Conservation (phyloP, 106 monocot genomes). For the Dioscorea zingiberensis region DNA sequence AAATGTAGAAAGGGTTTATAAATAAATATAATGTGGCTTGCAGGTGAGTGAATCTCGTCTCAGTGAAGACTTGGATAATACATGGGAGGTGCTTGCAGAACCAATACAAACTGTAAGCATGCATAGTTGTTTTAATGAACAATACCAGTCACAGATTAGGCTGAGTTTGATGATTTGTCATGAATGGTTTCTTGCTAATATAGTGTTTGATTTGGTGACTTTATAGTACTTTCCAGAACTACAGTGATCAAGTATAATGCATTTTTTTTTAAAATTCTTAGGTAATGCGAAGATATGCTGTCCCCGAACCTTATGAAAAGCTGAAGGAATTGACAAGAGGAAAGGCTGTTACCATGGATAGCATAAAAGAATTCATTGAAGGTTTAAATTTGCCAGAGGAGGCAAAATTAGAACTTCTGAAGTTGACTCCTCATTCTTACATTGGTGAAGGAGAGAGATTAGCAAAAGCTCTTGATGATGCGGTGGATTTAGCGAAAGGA, state of each 20-base stretch:
- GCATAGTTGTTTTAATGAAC: too few relatives aligned
- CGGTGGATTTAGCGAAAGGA: slow-evolving; percentile 21
- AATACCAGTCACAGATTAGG: too few relatives aligned
- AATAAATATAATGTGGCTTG: not conserved
- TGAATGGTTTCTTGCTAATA: too few relatives aligned
- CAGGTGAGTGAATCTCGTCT: slow-evolving; percentile 89
- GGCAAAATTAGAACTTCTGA: slow-evolving; percentile 47
- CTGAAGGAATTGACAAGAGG: slow-evolving; percentile 94
- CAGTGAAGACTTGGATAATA: slow-evolving; percentile 75
- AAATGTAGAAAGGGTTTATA: not conserved
- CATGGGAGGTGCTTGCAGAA: slow-evolving; percentile 98
- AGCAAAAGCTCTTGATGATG: slow-evolving; percentile 43
- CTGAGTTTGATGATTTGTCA: too few relatives aligned
- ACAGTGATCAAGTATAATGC: too few relatives aligned
- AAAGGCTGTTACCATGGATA: slow-evolving; percentile 59
- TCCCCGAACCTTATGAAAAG: slow-evolving; percentile 90
- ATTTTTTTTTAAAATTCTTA: slow-evolving; percentile 2
- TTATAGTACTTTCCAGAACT: too few relatives aligned
- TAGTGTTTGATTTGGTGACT: too few relatives aligned
- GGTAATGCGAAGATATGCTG: slow-evolving; percentile 89
- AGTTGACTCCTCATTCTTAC: slow-evolving; percentile 66
- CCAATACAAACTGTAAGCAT: slow-evolving; percentile 91
- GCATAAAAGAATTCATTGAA: slow-evolving; percentile 56
- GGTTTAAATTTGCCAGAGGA: slow-evolving; percentile 70
- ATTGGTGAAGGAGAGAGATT: slow-evolving; percentile 67